Conservation (phyloP, 1,284 basidiomycete species). For the Trichosporon faecale region DNA sequence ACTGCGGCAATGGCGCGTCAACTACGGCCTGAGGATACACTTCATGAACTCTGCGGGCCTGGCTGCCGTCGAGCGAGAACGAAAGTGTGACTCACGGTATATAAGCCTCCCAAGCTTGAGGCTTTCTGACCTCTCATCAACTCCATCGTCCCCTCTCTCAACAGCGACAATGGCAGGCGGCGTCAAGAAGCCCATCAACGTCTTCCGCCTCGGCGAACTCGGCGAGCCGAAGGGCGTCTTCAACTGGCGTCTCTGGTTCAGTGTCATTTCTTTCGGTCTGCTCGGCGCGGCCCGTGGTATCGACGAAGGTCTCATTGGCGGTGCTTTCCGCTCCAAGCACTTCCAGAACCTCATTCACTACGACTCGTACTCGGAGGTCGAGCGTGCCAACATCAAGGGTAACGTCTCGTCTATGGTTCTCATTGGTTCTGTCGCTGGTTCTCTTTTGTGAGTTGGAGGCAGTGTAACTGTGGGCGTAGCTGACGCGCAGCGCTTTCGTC, state of each 20-base stretch:
- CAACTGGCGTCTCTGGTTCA: conserved; percentile 20
- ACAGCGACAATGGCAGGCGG: conserved; percentile 15
- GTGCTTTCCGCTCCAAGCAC: conserved; percentile 16
- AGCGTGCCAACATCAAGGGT: conserved; percentile 19
- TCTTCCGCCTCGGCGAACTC: conserved; percentile 19
- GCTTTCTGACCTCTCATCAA: not conserved
- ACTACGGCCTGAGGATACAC: not conserved
- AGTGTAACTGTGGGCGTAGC: not conserved
- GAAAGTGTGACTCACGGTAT: not conserved
- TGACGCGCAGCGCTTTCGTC: conserved; percentile 13
- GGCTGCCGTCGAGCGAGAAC: not conserved
- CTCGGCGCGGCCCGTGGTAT: conserved; percentile 19
- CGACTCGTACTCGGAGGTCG: conserved; percentile 13
- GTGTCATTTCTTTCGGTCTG: conserved; percentile 15
- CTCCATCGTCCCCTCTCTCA: not conserved
- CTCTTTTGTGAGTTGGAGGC: conserved; percentile 13
- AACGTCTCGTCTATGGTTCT: conserved; percentile 18
- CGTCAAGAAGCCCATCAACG: conserved; percentile 22
- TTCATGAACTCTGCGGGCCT: not conserved
- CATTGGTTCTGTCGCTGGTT: conserved; percentile 15
- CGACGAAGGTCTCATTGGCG: conserved; percentile 18
- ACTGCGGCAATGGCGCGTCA: not conserved
- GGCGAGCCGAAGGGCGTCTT: conserved; percentile 22
- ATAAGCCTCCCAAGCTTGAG: not conserved
- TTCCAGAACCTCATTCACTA: conserved; percentile 17